Evolutionary conservation across 495 filamentous ascomycete genomes (phyloP).

Genomic region (Xanthoparmelia taractica): DNA sequence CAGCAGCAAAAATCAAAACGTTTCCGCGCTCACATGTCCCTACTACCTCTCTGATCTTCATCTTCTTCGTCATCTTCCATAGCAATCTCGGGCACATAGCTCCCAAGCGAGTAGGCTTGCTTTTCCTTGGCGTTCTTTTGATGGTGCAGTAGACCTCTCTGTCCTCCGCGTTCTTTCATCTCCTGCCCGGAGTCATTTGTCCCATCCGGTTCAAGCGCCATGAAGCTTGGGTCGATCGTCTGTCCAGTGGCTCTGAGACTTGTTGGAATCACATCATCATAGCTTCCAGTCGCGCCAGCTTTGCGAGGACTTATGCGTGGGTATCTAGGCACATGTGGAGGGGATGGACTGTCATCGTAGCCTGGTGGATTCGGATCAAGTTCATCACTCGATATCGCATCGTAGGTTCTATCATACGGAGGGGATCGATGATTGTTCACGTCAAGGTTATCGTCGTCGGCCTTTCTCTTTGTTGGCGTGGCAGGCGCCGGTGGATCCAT

Average conservation of each 20-base stretch:
- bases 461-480: slow-evolving; percentile 24
- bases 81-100: slow-evolving; percentile 19
- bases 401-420: slow-evolving; percentile 7
- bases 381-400: slow-evolving; percentile 9
- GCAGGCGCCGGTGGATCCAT: slow-evolving; percentile 6
- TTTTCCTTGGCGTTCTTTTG: background rate
- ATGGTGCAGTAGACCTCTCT: slow-evolving; percentile 4
- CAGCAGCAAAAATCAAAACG: slow-evolving; percentile 5
- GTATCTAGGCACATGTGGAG: slow-evolving; percentile 7
- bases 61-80: slow-evolving; percentile 26
- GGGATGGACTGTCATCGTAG: slow-evolving; percentile 3
- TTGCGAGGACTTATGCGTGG: slow-evolving; percentile 12
- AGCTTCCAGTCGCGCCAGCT: slow-evolving; percentile 9
- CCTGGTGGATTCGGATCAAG: slow-evolving; percentile 12
- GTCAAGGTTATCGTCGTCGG: slow-evolving; percentile 14
- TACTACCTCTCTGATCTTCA: slow-evolving; percentile 12
- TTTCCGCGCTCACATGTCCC: background rate
- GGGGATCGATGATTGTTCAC: slow-evolving; percentile 19
- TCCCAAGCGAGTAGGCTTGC: slow-evolving; percentile 14
- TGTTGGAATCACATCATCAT: slow-evolving; percentile 21
- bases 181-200: slow-evolving; percentile 14
- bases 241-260: slow-evolving; percentile 10
- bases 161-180: slow-evolving; percentile 18
- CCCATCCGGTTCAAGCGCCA: slow-evolving; percentile 8
- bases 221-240: slow-evolving; percentile 4